Percentiles rank a stretch among this genome's conserved stretches.
phyloP scores from a whole-genome alignment of 129 eudicot species.

The Erigeron canadensis region DNA sequence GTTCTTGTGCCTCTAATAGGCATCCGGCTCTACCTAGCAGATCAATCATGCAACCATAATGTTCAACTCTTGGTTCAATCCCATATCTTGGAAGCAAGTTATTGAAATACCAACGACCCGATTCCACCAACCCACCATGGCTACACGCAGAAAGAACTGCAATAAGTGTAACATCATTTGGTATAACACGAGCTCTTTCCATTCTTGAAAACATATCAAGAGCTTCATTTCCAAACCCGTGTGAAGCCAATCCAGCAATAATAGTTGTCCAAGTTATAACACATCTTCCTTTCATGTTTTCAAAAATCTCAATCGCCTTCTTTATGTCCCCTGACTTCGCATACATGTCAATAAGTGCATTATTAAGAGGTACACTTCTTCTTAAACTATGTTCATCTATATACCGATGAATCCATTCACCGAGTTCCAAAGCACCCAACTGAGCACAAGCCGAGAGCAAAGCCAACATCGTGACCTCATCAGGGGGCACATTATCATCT shows the following conservation, averaged over 20 bases:
- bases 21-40: constrained; percentile 45
- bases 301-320: constrained; percentile 35
- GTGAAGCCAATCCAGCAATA: constrained; percentile 43
- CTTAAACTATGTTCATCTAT: constrained; percentile 13
- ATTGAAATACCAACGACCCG: constrained; percentile 43
- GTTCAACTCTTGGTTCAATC: constrained; percentile 43
- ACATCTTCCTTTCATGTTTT: constrained; percentile 37
- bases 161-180: constrained; percentile 46
- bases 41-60: constrained; percentile 55
- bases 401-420: constrained; percentile 45
- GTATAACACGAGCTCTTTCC: constrained; percentile 37
- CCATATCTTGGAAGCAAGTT: constrained; percentile 37
- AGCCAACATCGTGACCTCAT: constrained; percentile 49
- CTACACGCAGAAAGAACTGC: constrained; percentile 55
- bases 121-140: constrained; percentile 45
- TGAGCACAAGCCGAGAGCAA: constrained; percentile 45
- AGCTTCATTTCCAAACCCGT: constrained; percentile 48
- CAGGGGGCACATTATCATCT: constrained; percentile 33
- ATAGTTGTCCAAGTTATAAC: constrained; percentile 52
- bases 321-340: constrained; percentile 49
- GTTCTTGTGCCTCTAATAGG: constrained; percentile 41
- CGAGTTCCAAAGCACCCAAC: constrained; percentile 47
- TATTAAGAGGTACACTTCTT: constrained; percentile 31
- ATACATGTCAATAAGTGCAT: constrained; percentile 59
- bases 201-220: constrained; percentile 43